A percentile compares a stretch with the other conserved stretches of the same genome.
Conservation (phyloP, 306 rosid species). For the Comarum palustre region DNA sequence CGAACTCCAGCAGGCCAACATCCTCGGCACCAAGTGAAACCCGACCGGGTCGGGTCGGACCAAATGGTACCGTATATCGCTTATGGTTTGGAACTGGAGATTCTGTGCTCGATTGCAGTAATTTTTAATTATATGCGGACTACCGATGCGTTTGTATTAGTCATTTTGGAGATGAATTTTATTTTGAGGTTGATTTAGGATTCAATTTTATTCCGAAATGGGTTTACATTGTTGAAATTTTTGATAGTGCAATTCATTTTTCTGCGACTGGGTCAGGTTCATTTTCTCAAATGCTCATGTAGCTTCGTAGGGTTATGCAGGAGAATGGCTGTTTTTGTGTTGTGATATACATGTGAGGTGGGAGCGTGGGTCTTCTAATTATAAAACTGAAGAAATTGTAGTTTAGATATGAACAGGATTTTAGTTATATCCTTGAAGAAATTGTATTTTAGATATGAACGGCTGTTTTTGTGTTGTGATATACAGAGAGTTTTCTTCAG, state of each 20-base stretch:
- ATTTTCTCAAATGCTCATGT: neutral
- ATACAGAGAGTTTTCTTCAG: neutral
- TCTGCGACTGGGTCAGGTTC: neutral
- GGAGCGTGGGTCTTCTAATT: neutral
- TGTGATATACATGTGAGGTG: neutral
- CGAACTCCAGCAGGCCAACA: slow-evolving; percentile 89
- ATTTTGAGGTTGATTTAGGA: neutral
- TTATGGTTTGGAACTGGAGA: neutral
- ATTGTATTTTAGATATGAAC: too few relatives aligned
- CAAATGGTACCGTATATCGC: neutral
- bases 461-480: too few relatives aligned
- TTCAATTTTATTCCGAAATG: neutral
- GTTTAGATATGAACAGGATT: neutral
- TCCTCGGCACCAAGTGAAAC: slow-evolving; percentile 76
- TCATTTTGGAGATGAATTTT: slow-evolving; percentile 2
- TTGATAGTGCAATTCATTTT: neutral
- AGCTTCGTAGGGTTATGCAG: neutral
- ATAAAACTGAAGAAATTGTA: neutral
- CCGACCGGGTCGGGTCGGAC: neutral
- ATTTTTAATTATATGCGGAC: neutral
- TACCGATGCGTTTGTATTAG: neutral
- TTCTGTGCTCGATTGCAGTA: neutral
- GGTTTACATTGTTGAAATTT: neutral
- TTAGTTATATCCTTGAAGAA: neutral
- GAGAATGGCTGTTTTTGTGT: neutral